Evolutionary conservation across 495 filamentous ascomycete genomes (phyloP), one percentile per base, ranked within the genome.

Genomic region (Penicillium ucsense): DNA sequence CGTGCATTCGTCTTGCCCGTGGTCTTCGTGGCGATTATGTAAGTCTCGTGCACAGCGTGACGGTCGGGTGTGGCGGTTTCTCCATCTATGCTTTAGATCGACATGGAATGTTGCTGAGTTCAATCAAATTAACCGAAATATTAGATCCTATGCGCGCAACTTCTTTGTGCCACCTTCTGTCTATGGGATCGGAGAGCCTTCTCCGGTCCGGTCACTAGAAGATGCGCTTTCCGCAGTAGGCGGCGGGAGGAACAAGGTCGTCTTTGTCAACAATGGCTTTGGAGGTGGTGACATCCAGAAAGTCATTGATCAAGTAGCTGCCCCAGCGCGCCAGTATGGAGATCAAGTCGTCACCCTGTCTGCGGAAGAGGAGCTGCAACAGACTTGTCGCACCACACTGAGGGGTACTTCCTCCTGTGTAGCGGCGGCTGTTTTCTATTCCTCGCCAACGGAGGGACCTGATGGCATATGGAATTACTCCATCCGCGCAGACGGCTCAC

Each of bases 391-490:
- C 38, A 84, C 80, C 49, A 76, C 75, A 9, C 63, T 95, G 42
- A 71, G 84, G 31, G 88, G 85, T 2, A 79, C 83, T 4, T 86
- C 83, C 3, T 62, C 57, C 3, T 95, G 88, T 61, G 89, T 81
- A 56, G 85, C 78, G 8, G 89, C 85, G 3, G 82, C 83, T 5
- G 77, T 84, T 27, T 94, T 95, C 60, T 63, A 77, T 44, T 81
- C 78, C 5, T 88, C 84, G 7, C 86, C 86, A 3, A 71, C 54
- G 3, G 84, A 89, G 66, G 85, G 85, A 6, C 53, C 60, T 0
- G 75, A 71, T 31, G 77, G 74, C 0, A 51, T 73, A n/a, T 94
- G 89, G 89, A 91, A 91, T 61, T 95, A 94, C 53, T 89, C 84
- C 1, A 69, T 95, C 11, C 71, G 86, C 46, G 78, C 79, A 3